phyloP scores from a whole-genome alignment of 1,284 basidiomycete species.

The Thelephora terrestris region DNA sequence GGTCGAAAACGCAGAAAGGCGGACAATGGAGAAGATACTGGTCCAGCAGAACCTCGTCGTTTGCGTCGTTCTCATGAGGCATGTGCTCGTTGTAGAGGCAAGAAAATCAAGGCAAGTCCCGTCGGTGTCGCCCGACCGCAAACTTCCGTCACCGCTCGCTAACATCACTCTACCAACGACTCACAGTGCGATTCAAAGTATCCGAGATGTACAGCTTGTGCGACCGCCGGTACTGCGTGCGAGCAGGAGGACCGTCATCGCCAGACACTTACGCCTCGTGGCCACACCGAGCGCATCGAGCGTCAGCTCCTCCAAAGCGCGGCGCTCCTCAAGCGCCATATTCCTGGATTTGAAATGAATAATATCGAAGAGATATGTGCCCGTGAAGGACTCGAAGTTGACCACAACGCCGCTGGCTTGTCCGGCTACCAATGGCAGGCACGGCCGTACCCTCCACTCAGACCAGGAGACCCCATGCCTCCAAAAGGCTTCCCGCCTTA shows the following conservation, averaged over 20 bases:
- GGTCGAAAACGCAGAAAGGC: slow-evolving; percentile 45
- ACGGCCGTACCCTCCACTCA: slow-evolving; percentile 20
- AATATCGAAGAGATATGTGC: slow-evolving; percentile 53
- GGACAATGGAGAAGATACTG: slow-evolving; percentile 39
- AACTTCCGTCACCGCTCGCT: slow-evolving; percentile 42
- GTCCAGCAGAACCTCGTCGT: slow-evolving; percentile 59
- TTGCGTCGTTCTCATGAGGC: slow-evolving; percentile 79
- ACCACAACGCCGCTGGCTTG: slow-evolving; percentile 20
- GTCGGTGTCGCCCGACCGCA: slow-evolving; percentile 77
- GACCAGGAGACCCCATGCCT: slow-evolving; percentile 20
- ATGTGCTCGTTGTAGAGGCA: slow-evolving; percentile 79
- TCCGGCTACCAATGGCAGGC: slow-evolving; percentile 29
- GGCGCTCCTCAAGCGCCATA: slow-evolving; percentile 61
- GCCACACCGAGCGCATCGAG: slow-evolving; percentile 71
- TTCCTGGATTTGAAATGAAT: slow-evolving; percentile 54
- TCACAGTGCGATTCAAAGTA: slow-evolving; percentile 78
- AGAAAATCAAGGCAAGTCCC: slow-evolving; percentile 89
- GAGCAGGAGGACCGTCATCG: slow-evolving; percentile 78
- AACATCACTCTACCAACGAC: slow-evolving; percentile 6
- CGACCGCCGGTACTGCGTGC: slow-evolving; percentile 64
- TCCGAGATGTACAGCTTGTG: slow-evolving; percentile 72
- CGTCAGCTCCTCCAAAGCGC: slow-evolving; percentile 64
- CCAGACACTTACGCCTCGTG: slow-evolving; percentile 71
- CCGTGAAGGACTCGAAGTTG: slow-evolving; percentile 57
- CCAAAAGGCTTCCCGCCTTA: slow-evolving; percentile 22